Percentiles rank a stretch among this genome's conserved stretches.
Evolutionary conservation across 2,329 filamentous ascomycete species (phyloP).

Genomic region (Paecilomyces sp.): DNA sequence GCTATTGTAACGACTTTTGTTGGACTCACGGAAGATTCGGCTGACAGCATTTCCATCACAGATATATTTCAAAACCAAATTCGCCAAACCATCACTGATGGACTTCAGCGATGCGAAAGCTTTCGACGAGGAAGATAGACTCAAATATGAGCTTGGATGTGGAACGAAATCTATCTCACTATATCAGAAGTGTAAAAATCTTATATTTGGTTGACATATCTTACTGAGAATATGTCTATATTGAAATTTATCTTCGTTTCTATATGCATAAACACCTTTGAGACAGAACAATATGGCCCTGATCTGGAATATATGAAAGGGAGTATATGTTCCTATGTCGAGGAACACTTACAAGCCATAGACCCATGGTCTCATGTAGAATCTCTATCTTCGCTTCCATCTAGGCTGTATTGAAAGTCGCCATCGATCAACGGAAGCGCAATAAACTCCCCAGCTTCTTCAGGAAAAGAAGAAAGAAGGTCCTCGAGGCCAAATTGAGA

Average conservation of each 20-base stretch:
- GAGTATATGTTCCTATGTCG: background rate
- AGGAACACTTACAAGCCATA: background rate
- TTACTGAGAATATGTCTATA: background rate
- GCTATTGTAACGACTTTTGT: background rate
- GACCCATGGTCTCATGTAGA: background rate
- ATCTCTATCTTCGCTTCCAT: constrained; percentile 17
- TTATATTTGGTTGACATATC: background rate
- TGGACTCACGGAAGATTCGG: background rate
- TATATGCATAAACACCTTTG: background rate
- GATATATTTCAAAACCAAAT: constrained; percentile 15
- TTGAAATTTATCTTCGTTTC: background rate
- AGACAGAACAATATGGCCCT: background rate
- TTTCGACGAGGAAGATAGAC: constrained; percentile 17
- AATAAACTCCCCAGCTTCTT: constrained; percentile 33
- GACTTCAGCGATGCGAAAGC: constrained; percentile 15
- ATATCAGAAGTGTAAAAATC: background rate
- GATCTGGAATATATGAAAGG: background rate
- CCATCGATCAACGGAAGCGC: constrained; percentile 33
- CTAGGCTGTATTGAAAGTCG: constrained; percentile 18
- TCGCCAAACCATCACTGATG: constrained; percentile 14
- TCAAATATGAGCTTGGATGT: constrained; percentile 1
- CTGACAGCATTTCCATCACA: background rate
- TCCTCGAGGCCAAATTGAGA: constrained; percentile 26
- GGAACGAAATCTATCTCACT: background rate
- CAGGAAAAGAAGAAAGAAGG: constrained; percentile 33